Conservation (phyloP, 257 asterid species). For the Nicotiana tomentosiformis region DNA sequence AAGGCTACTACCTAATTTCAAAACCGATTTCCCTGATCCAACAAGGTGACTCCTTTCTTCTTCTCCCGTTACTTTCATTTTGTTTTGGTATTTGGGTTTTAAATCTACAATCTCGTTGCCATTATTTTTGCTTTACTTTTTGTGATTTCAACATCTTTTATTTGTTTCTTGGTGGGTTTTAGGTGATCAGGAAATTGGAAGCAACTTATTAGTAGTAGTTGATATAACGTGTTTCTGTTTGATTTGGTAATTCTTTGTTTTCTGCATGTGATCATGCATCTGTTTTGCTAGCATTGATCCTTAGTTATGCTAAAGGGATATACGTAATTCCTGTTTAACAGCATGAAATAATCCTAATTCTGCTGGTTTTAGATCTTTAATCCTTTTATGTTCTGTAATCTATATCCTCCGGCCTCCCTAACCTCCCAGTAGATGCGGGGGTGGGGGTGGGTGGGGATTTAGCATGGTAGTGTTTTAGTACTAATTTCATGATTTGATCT, state of each 20-base stretch:
- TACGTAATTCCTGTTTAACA: not conserved
- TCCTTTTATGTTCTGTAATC: not conserved
- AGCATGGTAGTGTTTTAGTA: not conserved
- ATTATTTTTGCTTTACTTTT: not conserved
- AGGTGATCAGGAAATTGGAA: not conserved
- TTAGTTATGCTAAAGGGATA: not conserved
- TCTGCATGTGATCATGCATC: not conserved
- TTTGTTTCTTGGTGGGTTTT: slow-evolving; percentile 1
- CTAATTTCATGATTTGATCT: not conserved
- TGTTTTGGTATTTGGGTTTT: not conserved
- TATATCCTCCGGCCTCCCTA: not conserved
- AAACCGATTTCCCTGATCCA: not conserved
- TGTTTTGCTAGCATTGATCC: slow-evolving; percentile 1
- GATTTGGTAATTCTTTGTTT: not conserved
- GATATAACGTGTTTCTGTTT: not conserved
- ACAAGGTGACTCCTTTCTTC: not conserved
- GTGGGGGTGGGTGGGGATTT: not conserved
- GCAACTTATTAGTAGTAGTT: too few relatives aligned
- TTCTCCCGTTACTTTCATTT: not conserved
- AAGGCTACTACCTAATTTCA: not conserved
- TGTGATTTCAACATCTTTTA: not conserved
- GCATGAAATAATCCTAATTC: not conserved
- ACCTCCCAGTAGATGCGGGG: not conserved
- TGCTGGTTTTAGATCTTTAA: not conserved
- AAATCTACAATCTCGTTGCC: not conserved